Evolutionary conservation across 73 alveolate species (phyloP).

Genomic region (Paramecium tetraurelia): DNA sequence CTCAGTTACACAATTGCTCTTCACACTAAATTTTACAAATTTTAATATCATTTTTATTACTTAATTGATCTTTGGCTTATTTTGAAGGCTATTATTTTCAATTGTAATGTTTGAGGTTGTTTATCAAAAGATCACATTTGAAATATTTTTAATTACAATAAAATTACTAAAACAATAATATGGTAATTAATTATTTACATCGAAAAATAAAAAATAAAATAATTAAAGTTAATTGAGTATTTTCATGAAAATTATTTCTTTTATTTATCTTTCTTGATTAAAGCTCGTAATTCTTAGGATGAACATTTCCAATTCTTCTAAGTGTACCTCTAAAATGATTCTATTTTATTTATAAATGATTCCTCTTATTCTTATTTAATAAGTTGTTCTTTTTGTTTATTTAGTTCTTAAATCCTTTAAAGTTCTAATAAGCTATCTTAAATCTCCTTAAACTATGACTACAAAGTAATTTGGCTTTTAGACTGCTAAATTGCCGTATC

Average conservation of each 20-base stretch:
- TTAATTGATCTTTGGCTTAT: neutral
- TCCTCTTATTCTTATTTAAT: neutral
- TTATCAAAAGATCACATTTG: neutral
- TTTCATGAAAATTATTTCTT: neutral
- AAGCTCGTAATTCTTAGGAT: neutral
- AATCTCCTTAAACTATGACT: neutral
- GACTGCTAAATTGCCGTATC: neutral
- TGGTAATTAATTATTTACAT: neutral
- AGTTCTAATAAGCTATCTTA: neutral
- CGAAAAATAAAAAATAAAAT: neutral
- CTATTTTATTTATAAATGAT: neutral
- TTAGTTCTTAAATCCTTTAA: neutral
- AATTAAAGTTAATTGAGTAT: neutral
- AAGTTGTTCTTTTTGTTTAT: neutral
- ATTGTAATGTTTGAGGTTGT: neutral
- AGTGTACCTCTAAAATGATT: neutral
- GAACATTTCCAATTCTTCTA: neutral
- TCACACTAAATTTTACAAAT: neutral
- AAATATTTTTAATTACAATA: neutral
- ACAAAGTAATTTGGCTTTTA: neutral
- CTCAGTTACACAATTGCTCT: neutral
- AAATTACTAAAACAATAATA: neutral
- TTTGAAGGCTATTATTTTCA: neutral
- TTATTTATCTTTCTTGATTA: neutral
- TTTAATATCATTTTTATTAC: neutral